Conservation (phyloP, 768 basidiomycete genomes). For the Tephrocybe sp. region DNA sequence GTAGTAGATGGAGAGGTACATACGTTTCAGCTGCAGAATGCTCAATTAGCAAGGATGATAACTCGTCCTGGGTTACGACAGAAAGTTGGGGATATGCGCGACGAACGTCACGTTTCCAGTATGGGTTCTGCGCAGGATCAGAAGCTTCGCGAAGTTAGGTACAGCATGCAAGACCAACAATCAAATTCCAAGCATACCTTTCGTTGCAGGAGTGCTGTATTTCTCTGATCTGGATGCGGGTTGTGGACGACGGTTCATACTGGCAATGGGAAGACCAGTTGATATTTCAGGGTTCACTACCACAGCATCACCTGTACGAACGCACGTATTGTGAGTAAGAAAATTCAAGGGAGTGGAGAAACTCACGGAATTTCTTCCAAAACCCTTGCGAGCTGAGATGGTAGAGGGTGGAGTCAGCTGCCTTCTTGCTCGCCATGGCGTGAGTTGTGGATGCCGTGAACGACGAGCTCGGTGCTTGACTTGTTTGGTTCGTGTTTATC, state of each 20-base stretch:
- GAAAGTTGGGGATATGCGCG: conserved; percentile 91
- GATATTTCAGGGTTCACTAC: conserved; percentile 91
- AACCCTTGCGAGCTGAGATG: conserved; percentile 88
- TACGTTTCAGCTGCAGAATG: conserved; percentile 68
- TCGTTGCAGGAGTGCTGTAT: conserved; percentile 85
- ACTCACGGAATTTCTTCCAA: conserved; percentile 92
- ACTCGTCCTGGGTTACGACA: conserved; percentile 79
- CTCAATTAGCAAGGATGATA: conserved; percentile 78
- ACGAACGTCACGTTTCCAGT: conserved; percentile 95
- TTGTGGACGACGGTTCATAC: conserved; percentile 74
- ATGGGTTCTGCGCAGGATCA: conserved; percentile 85
- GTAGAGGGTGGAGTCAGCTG: conserved; percentile 86
- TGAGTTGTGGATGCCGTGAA: neutral
- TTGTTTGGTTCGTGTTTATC: conserved; percentile 17
- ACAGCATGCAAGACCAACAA: neutral
- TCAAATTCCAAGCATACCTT: conserved; percentile 44
- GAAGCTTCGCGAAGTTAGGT: conserved; percentile 44
- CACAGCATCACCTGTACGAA: conserved; percentile 66
- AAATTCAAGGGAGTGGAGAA: neutral
- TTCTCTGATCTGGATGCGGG: conserved; percentile 87
- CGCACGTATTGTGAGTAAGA: conserved; percentile 2
- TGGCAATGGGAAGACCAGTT: conserved; percentile 77
- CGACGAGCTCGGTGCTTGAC: neutral
- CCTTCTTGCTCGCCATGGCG: conserved; percentile 72
- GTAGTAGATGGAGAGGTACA: conserved; percentile 25